Evolutionary conservation across 495 filamentous ascomycete species (phyloP).

Genomic region (Talaromyces wortmannii): DNA sequence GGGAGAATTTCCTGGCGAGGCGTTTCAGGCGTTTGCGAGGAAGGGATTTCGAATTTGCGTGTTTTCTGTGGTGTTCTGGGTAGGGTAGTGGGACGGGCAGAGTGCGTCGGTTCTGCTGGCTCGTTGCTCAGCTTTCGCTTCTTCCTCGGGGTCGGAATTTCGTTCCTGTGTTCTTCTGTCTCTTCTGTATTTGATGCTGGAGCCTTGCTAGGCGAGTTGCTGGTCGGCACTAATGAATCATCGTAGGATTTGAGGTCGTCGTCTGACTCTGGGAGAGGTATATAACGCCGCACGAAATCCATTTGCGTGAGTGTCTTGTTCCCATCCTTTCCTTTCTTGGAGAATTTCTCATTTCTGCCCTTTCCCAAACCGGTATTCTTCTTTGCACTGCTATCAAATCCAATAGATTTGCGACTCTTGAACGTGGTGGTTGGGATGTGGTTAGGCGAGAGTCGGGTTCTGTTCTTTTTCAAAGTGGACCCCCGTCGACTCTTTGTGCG

Average conservation of each 20-base stretch:
- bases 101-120: background rate
- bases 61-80: constrained; percentile 27
- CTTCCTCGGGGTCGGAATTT: background rate
- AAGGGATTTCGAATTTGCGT: constrained; percentile 30
- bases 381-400: background rate
- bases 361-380: background rate
- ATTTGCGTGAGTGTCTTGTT: constrained; percentile 42
- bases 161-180: background rate
- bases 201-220: constrained; percentile 1
- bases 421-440: background rate
- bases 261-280: constrained; percentile 31
- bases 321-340: constrained; percentile 10
- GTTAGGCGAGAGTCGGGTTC: background rate
- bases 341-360: constrained; percentile 4
- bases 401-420: background rate
- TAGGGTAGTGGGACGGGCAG: background rate
- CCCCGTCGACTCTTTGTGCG: constrained; percentile 1
- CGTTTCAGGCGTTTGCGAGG: constrained; percentile 40
- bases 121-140: background rate
- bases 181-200: background rate
- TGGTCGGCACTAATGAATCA: constrained; percentile 20
- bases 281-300: constrained; percentile 35
- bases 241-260: constrained; percentile 27
- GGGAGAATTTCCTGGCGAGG: constrained; percentile 31
- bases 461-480: background rate